phyloP scores from a whole-genome alignment of 805 yeast genomes.

The Metschnikowia baotianmanensis region DNA sequence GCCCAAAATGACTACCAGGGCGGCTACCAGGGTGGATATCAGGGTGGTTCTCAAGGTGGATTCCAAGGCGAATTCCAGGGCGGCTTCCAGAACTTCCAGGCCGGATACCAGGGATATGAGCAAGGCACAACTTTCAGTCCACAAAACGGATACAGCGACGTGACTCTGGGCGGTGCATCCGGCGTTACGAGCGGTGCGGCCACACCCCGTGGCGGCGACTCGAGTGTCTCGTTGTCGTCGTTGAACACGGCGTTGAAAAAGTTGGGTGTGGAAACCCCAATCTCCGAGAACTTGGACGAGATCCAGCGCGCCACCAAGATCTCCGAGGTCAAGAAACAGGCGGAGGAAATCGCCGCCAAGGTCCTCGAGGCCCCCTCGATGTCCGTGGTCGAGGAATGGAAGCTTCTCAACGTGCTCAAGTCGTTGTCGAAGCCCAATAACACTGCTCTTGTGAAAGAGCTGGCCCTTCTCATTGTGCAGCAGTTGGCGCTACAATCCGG shows the following conservation, averaged over 20 bases:
- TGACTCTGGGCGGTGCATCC: conserved; percentile 16
- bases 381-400: conserved; percentile 58
- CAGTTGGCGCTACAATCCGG: conserved; percentile 57
- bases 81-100: conserved; percentile 10
- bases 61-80: conserved; percentile 9
- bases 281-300: conserved; percentile 53
- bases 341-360: conserved; percentile 50
- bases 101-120: conserved; percentile 10
- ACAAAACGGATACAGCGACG: conserved; percentile 9
- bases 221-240: conserved; percentile 72
- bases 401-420: conserved; percentile 57
- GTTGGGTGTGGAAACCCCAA: conserved; percentile 57
- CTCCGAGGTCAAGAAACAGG: conserved; percentile 54
- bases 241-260: conserved; percentile 68
- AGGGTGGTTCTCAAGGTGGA: conserved; percentile 12
- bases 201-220: conserved; percentile 38
- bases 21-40: conserved; percentile 10
- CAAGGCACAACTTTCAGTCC: conserved; percentile 7
- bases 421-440: conserved; percentile 73
- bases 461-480: conserved; percentile 64
- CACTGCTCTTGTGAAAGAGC: conserved; percentile 72
- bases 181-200: conserved; percentile 34
- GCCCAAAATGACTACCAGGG: conserved; percentile 16
- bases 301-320: conserved; percentile 52
- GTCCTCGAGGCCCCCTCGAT: conserved; percentile 43